Percentiles rank a stretch among this genome's conserved stretches.
These are phyloP conservation scores for Eucalyptus brandiana DNA, from an alignment of 345 rosid genomes.

Conservation along the genomic window DNA sequence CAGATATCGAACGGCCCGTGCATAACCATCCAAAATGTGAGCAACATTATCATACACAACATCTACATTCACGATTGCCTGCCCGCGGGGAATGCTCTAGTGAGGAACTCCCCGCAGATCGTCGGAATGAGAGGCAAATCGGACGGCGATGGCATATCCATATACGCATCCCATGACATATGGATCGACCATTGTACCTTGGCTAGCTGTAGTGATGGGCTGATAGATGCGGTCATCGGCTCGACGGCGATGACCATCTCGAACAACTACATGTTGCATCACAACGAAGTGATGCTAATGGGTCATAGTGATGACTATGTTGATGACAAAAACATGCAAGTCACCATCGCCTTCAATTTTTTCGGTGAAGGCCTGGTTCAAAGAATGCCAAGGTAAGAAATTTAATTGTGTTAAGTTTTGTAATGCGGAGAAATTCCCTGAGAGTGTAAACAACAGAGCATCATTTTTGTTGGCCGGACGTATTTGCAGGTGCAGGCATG, in stretches of 20 bases:
- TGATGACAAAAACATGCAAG: slow-evolving; percentile 47
- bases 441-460: not conserved
- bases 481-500: slow-evolving; percentile 49
- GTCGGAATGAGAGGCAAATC: slow-evolving; percentile 22
- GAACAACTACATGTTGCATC: slow-evolving; percentile 52
- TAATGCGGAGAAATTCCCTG: not conserved
- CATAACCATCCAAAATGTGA: slow-evolving; percentile 35
- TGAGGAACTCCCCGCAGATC: slow-evolving; percentile 9
- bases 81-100: slow-evolving; percentile 17
- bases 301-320: slow-evolving; percentile 55
- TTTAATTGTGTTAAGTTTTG: not conserved
- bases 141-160: slow-evolving; percentile 63
- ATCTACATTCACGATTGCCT: slow-evolving; percentile 45
- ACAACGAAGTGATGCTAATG: slow-evolving; percentile 61
- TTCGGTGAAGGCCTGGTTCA: slow-evolving; percentile 64
- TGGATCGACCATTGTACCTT: slow-evolving; percentile 75
- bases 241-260: slow-evolving; percentile 61
- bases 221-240: slow-evolving; percentile 44
- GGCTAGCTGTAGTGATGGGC: slow-evolving; percentile 47
- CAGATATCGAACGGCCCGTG: slow-evolving; percentile 54
- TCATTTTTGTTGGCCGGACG: not conserved
- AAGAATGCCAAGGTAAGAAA: slow-evolving; percentile 51
- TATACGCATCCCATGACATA: slow-evolving; percentile 29
- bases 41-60: slow-evolving; percentile 48
- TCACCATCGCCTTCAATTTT: slow-evolving; percentile 59